Evolutionary conservation across 352 stramenopile species (phyloP), one percentile per base, ranked within the genome.

Genomic region (Pythium rishiriense): DNA sequence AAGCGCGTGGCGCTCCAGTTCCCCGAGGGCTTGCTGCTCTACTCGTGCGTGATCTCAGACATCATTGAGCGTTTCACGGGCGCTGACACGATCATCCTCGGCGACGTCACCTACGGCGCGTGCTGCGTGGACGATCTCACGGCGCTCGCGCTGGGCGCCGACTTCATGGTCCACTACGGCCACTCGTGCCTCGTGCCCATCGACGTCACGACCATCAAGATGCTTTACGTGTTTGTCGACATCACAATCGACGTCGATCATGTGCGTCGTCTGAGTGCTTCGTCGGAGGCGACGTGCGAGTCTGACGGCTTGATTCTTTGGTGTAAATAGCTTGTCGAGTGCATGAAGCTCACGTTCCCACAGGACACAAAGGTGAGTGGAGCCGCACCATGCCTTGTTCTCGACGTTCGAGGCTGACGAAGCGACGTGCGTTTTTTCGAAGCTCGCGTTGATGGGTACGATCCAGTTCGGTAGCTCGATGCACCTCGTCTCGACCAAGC

Each of bases 181-280:
- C 98, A 99, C 75, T 98, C 90, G 39, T 99, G 98, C 73, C 81
- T 99, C 19, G 97, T 99, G 24, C 98, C 98, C 0, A 96, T 99
- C 50, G 94, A 98, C 47, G 79, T 96, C 35, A 99, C 97, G 17
- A 87, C 84, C 24, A 96, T 98, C 64, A 97, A 97, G 71, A 96
- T 97, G 81, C 77, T 99, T 17, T 99, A 99, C 75, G 97, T 99
- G 1, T 99, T 99, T 74, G 98, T 99, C 43, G 97, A 99, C 75
- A 99, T 99, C 69, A 82, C 90, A 17, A 98, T 99, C 51, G 97
- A 99, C 75, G 91, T 98, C 4, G 78, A 95, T 0, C 98, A 99
- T 62, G 87, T 93, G 78, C 37, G 82, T 58, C 7, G 2, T 33
- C 25, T 19, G 2, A 46, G 41, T 46, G 2, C 17, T 46, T 25